phyloP scores from a whole-genome alignment of 2,329 filamentous ascomycete species.

The Dothistroma septosporum region DNA sequence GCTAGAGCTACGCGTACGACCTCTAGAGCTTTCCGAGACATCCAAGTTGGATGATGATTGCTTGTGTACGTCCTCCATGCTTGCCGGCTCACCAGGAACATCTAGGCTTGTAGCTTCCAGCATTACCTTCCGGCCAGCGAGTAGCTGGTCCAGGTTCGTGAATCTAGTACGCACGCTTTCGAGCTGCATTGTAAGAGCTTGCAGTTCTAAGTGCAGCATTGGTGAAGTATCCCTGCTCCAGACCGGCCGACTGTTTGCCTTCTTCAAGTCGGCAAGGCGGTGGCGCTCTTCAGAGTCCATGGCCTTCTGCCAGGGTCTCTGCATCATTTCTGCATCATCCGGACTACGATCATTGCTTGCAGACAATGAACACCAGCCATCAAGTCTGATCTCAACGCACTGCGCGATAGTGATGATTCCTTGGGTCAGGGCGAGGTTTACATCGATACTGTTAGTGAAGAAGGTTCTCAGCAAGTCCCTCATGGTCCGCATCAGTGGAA shows the following conservation, averaged over 20 bases:
- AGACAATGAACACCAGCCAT: constrained; percentile 75
- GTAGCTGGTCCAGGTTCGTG: constrained; percentile 46
- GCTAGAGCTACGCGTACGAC: constrained; percentile 24
- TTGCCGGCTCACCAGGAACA: constrained; percentile 24
- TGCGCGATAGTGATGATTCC: constrained; percentile 75
- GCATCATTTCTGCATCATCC: constrained; percentile 39
- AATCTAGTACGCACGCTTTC: constrained; percentile 42
- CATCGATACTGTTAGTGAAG: constrained; percentile 85
- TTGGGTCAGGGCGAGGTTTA: constrained; percentile 83
- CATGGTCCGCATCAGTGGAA: constrained; percentile 52
- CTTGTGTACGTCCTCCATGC: constrained; percentile 20
- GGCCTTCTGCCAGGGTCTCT: constrained; percentile 25
- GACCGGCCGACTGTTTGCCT: constrained; percentile 35
- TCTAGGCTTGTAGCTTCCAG: constrained; percentile 46
- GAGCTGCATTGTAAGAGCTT: constrained; percentile 42
- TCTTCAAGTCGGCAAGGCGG: constrained; percentile 23
- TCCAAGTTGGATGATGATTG: constrained; percentile 13
- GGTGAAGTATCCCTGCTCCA: constrained; percentile 38
- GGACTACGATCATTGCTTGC: constrained; percentile 19
- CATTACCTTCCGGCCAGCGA: constrained; percentile 48
- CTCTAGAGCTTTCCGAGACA: constrained; percentile 8
- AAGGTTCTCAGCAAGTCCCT: constrained; percentile 68
- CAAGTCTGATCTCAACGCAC: constrained; percentile 78
- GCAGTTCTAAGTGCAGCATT: constrained; percentile 41
- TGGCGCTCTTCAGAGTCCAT: constrained; percentile 36